These are phyloP conservation scores for Xylaria hypoxylon DNA, from an alignment of 2,329 filamentous ascomycete species.

Conservation along the genomic window DNA sequence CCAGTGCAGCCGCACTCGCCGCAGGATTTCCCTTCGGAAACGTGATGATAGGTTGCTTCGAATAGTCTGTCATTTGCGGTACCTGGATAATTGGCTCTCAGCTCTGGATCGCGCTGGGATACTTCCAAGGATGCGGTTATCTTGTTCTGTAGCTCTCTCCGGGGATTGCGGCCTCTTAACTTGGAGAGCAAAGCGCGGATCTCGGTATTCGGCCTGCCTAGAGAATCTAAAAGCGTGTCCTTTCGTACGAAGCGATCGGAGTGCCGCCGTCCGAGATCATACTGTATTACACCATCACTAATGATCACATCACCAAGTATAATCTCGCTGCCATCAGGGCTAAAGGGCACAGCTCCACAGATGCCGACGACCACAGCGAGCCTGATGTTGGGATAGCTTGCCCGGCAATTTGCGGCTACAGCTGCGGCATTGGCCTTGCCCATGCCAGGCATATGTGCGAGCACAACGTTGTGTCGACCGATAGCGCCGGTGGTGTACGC, in stretches of 20 bases:
- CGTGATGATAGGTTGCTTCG: neutral
- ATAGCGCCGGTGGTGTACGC: neutral
- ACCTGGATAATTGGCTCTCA: neutral
- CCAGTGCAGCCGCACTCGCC: neutral
- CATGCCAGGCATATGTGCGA: neutral
- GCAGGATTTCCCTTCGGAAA: neutral
- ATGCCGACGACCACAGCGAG: constrained; percentile 2
- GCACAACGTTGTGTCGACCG: neutral
- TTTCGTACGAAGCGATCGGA: neutral
- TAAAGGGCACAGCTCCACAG: constrained; percentile 3
- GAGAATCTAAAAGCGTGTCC: neutral
- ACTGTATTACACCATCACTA: constrained; percentile 9
- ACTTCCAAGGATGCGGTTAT: neutral
- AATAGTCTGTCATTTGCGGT: neutral
- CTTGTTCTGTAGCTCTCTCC: neutral
- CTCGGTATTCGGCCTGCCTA: neutral
- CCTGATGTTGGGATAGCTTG: neutral
- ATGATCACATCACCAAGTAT: constrained; percentile 16
- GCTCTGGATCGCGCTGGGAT: too few species aligned
- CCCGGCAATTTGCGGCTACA: neutral
- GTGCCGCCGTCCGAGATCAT: constrained; percentile 5
- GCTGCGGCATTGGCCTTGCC: neutral
- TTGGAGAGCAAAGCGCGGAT: neutral
- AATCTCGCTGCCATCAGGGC: neutral
- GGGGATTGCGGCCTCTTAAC: neutral